Percentiles rank a stretch among this genome's conserved stretches.
Conservation (phyloP, 352 stramenopile species). For the Phytophthora kernoviae region DNA sequence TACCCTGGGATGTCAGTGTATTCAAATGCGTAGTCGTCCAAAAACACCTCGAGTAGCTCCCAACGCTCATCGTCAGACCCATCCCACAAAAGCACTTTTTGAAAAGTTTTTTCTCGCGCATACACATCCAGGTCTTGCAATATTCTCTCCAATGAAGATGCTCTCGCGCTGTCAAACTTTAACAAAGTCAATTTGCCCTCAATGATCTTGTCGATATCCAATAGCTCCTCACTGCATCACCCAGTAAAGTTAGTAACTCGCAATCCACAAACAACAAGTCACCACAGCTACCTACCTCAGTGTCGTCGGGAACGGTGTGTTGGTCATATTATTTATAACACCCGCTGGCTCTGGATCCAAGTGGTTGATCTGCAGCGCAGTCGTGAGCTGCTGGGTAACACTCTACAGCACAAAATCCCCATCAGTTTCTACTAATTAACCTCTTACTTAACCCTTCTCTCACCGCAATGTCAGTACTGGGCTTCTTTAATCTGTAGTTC, state of each 20-base stretch:
- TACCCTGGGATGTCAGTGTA: constrained; percentile 46
- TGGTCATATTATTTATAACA: constrained; percentile 19
- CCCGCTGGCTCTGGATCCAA: constrained; percentile 30
- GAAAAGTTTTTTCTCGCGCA: constrained; percentile 32
- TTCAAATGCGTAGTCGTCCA: constrained; percentile 45
- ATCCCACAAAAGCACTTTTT: constrained; percentile 21
- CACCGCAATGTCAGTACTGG: constrained; percentile 22
- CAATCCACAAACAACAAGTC: not conserved
- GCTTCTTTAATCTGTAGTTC: constrained; percentile 32
- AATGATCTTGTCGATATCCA: constrained; percentile 28
- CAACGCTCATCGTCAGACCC: constrained; percentile 19
- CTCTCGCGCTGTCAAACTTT: constrained; percentile 8
- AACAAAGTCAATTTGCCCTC: constrained; percentile 17
- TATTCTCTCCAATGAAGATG: constrained; percentile 4
- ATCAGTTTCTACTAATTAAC: constrained; percentile 6
- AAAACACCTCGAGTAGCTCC: constrained; percentile 39
- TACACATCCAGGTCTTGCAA: constrained; percentile 25
- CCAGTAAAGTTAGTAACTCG: not conserved
- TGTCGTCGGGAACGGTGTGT: constrained; percentile 27
- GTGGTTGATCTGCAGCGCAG: constrained; percentile 24
- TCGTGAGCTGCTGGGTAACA: constrained; percentile 27
- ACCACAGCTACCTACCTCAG: constrained; percentile 8
- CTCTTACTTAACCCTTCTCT: not conserved
- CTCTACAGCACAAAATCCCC: constrained; percentile 12
- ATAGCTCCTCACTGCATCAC: constrained; percentile 13